These are phyloP conservation scores for Penicillium frequentans DNA, from an alignment of 2,329 filamentous ascomycete genomes.

Conservation along the genomic window DNA sequence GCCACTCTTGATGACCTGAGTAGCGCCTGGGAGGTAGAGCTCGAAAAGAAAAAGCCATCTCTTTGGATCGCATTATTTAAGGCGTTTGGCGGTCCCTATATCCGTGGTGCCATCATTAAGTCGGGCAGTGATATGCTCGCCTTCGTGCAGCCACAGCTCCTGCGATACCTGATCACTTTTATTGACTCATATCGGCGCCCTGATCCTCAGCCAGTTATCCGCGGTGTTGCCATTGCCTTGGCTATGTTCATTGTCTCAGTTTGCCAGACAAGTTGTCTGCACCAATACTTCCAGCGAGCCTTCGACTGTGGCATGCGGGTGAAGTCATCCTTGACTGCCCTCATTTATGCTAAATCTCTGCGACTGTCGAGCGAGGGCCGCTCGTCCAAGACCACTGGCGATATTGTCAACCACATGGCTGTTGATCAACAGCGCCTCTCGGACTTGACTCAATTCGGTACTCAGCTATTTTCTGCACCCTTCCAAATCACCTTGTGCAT, in stretches of 20 bases:
- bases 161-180: conserved; percentile 80
- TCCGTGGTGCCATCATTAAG: conserved; percentile 82
- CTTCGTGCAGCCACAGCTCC: conserved; percentile 87
- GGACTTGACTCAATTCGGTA: conserved; percentile 91
- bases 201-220: conserved; percentile 72
- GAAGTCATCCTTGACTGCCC: conserved; percentile 83
- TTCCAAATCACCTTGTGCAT: conserved; percentile 97
- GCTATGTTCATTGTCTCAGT: conserved; percentile 89
- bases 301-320: conserved; percentile 97
- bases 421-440: conserved; percentile 95
- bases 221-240: conserved; percentile 83
- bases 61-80: conserved; percentile 84
- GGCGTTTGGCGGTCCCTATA: conserved; percentile 82
- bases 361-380: conserved; percentile 91
- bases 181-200: conserved; percentile 70
- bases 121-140: conserved; percentile 80
- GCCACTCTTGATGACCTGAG: conserved; percentile 70
- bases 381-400: conserved; percentile 84
- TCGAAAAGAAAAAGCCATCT: conserved; percentile 72
- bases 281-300: conserved; percentile 95
- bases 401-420: conserved; percentile 99
- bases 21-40: conserved; percentile 72
- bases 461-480: conserved; percentile 93
- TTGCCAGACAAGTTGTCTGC: conserved; percentile 83
- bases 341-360: conserved; percentile 91